A percentile compares a stretch with the other conserved stretches of the same genome.
Conservation (phyloP, 140 eudicot species). For the Cichorium intybus region DNA sequence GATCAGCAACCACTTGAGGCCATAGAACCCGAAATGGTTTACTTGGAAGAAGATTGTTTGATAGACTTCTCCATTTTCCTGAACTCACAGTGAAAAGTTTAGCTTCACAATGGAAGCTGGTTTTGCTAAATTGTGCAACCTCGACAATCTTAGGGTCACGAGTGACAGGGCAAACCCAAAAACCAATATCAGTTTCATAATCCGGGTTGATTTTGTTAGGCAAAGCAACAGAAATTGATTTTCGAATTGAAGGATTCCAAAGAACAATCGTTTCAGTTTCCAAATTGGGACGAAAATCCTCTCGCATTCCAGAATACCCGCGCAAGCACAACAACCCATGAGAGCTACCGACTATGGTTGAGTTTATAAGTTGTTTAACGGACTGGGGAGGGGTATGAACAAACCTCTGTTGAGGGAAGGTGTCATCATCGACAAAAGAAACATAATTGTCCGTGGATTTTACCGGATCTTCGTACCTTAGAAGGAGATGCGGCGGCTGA, state of each 20-base stretch:
- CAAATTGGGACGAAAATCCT: background rate
- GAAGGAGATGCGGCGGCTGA: no score
- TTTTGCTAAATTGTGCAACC: background rate
- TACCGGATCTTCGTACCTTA: no score
- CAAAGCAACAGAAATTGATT: no score
- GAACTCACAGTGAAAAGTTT: background rate
- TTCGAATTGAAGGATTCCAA: background rate
- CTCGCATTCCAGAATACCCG: no score
- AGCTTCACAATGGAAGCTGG: background rate
- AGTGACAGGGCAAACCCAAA: constrained; percentile 8
- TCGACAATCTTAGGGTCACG: background rate
- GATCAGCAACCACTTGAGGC: background rate
- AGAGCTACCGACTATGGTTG: no score
- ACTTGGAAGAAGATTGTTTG: background rate
- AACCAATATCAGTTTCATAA: background rate
- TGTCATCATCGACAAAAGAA: background rate
- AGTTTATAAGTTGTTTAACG: no score
- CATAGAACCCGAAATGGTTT: background rate
- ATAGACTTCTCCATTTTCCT: background rate
- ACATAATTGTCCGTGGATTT: no score
- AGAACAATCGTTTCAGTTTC: background rate
- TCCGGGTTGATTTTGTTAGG: no score
- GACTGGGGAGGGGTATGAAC: background rate
- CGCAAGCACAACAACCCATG: background rate
- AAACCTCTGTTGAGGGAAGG: background rate